Evolutionary conservation across 23 red algal species (phyloP).

Genomic region (Gracilaria domingensis): DNA sequence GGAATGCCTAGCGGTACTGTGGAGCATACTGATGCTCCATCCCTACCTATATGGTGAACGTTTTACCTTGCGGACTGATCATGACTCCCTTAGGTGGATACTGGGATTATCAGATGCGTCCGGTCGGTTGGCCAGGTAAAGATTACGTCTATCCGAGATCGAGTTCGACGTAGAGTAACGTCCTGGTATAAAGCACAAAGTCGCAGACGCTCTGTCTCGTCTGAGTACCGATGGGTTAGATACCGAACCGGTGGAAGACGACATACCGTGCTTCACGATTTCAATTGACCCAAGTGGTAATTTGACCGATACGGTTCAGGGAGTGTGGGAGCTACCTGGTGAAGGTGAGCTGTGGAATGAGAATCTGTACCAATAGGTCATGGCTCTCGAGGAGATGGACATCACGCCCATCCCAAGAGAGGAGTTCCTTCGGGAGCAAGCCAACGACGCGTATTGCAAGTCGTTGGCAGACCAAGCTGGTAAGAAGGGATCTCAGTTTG

Average conservation of each 20-base stretch:
- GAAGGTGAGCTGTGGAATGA: not conserved
- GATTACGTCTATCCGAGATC: constrained; percentile 38
- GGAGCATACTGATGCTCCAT: constrained; percentile 22
- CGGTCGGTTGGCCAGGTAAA: constrained; percentile 34
- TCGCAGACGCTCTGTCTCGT: constrained; percentile 28
- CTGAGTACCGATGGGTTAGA: constrained; percentile 16
- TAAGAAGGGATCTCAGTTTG: constrained; percentile 10
- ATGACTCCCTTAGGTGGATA: constrained; percentile 50
- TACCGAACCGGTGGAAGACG: constrained; percentile 13
- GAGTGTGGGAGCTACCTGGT: not conserved
- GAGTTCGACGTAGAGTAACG: constrained; percentile 37
- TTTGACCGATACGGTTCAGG: not conserved
- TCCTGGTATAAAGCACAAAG: constrained; percentile 40
- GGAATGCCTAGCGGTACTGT: constrained; percentile 29
- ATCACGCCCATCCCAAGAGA: not conserved
- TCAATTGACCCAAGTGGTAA: not conserved
- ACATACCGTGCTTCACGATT: constrained; percentile 42
- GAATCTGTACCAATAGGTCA: not conserved
- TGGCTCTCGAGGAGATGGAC: constrained; percentile 25
- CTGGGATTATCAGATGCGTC: not conserved
- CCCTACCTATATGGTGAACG: constrained; percentile 30
- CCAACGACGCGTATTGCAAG: constrained; percentile 1
- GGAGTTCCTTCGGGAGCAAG: constrained; percentile 30
- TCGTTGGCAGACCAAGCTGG: not conserved
- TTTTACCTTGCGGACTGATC: constrained; percentile 39